Evolutionary conservation across 176 grass and related monocot species (phyloP), one percentile per base, ranked within the genome.

Genomic region (Triticum dicoccoides): DNA sequence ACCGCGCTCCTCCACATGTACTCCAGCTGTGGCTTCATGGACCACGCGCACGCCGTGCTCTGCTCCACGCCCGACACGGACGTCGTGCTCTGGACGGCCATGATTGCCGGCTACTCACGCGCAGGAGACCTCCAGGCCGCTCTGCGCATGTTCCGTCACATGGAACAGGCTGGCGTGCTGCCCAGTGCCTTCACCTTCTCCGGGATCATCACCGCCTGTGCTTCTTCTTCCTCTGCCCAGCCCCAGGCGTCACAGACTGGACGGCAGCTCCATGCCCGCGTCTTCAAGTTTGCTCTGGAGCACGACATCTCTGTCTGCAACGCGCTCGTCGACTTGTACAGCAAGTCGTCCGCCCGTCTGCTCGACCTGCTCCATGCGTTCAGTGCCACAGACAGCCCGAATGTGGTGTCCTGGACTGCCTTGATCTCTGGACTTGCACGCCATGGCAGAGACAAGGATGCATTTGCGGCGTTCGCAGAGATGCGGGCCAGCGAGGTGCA

Each of bases 1-100:
- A 98, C 93, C 15, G 74, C 86, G 14, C 83, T 98, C 7, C 27
- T 95, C 17, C 80, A 98, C 74, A 95, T 93, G 89, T 92, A 95
- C 85, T 91, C 76, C 29, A 89, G 83, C 74, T 95, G 89, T 17
- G 80, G 82, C 30, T 23, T 71, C 59, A 89, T 92, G 88, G 51
- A 9, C 30, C 77, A 20, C 32, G 93, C 91, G 0, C 47, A 83
- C 5, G 73, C 77, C 73, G 79, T 88, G 27, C 92, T 98, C 85
- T 61, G 63, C n/a, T 87, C 83, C 25, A 95, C 86, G 49, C 65
- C 79, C 0, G 88, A 93, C 8, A 90, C 86, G 0, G 96, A 95
- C 38, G 93, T 93, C 65, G 84, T 88, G 83, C 86, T 98, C 58
- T 95, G 90, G 89, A 94, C 93, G 20, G 64, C 89, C 62, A 87